phyloP scores from a whole-genome alignment of 495 filamentous ascomycete species.

The Penicillium egyptiacum region DNA sequence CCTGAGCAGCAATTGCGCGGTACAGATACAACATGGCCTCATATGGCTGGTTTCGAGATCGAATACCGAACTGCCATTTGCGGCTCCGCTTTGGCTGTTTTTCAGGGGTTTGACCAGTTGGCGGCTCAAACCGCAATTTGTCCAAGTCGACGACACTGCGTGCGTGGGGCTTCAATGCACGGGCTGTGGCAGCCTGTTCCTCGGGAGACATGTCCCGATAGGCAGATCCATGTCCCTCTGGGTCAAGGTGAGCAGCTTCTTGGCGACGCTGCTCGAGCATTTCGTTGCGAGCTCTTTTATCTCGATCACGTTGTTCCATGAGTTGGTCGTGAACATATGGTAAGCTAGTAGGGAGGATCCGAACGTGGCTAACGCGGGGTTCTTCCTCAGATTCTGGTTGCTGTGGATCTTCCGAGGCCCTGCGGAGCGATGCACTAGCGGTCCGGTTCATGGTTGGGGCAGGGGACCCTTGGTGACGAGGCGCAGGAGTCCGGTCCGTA shows the following conservation, averaged over 20 bases:
- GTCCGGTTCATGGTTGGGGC: conserved; percentile 19
- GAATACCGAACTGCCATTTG: conserved; percentile 97
- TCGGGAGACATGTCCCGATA: conserved; percentile 57
- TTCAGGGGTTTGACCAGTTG: conserved; percentile 63
- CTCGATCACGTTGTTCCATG: conserved; percentile 68
- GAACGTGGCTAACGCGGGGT: conserved; percentile 69
- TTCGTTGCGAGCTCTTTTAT: conserved; percentile 33
- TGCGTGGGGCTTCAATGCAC: conserved; percentile 77
- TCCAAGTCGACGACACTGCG: conserved; percentile 58
- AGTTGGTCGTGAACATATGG: conserved; percentile 86
- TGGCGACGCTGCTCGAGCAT: conserved; percentile 30
- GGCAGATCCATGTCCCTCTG: conserved; percentile 47
- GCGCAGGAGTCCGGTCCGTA: conserved; percentile 23
- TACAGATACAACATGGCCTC: conserved; percentile 95
- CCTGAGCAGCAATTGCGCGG: conserved; percentile 81
- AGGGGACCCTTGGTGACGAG: conserved; percentile 24
- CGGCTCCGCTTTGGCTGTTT: conserved; percentile 65
- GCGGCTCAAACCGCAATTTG: conserved; percentile 60
- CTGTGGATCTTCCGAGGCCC: conserved; percentile 27
- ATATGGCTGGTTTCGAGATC: conserved; percentile 86
- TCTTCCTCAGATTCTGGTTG: conserved; percentile 32
- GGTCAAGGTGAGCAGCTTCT: conserved; percentile 38
- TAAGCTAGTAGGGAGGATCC: conserved; percentile 84
- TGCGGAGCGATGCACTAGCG: conserved; percentile 32
- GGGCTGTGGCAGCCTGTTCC: conserved; percentile 72